Evolutionary conservation across 345 rosid species (phyloP), one percentile per base, ranked within the genome.

Genomic region (Noccaea caerulescens): DNA sequence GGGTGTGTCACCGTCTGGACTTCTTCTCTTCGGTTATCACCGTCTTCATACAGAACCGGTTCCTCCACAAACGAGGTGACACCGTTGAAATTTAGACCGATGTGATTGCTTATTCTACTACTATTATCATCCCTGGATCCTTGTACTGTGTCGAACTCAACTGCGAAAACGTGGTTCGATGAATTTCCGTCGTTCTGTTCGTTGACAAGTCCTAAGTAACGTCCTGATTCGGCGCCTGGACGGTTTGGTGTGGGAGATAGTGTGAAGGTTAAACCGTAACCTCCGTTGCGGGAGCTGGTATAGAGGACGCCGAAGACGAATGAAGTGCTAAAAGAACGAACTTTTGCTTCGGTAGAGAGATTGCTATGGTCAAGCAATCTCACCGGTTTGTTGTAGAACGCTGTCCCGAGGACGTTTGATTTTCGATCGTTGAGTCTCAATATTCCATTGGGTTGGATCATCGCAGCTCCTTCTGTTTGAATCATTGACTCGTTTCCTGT

Each of bases 131-230:
- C 80, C 0, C 73, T 72, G 63, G 80, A 68, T 8, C 91, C 91
- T 58, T 63, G 82, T 6, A 81, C 81, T 0, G 88, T 84, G 69
- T 84, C 89, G 33, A 87, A 87, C 38, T 87, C 92, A 4, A 87
- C 79, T 1, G 86, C 84, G 14, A 87, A 76, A 43, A 87, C 68
- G 62, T 80, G 86, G 55, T 87, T 85, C 3, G 77, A 30, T n/a
- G 52, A 0, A 0, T 69, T n/a, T 4, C 64, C 63, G 4, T 80
- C 8, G n/a, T 49, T 82, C 4, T 44, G 7, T 9, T 9, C 30
- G 30, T 27, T 27, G 4, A 27, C 30, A 3, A 27, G 30, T 27
- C 30, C 2, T 25, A 25, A 25, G 30, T 25, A 25, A 25, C 30
- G 30, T 25, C 30, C 30, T 25, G 30, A 25, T 3, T 25, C 30